Evolutionary conservation across 2,329 filamentous ascomycete species (phyloP).

Genomic region (Penicillium aurantiogriseum): DNA sequence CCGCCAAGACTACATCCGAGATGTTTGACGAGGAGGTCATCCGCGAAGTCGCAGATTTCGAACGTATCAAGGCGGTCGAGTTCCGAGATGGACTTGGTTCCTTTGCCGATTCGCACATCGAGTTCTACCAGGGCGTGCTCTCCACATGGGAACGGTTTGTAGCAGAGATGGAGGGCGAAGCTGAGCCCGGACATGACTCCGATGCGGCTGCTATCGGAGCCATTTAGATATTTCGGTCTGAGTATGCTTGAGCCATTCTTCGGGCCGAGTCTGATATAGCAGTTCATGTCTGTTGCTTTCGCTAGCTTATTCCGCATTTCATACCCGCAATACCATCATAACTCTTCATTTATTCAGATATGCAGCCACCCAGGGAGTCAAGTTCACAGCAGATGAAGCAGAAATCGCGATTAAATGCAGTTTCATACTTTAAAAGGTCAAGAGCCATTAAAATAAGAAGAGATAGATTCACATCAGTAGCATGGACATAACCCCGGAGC

Average conservation of each 20-base stretch:
- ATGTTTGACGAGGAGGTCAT: conserved; percentile 96
- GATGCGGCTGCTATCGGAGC: conserved; percentile 21
- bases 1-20: conserved; percentile 80
- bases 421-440: no score
- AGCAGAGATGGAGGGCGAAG: conserved; percentile 76
- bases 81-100: conserved; percentile 83
- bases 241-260: not conserved
- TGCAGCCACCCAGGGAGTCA: not conserved
- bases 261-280: conserved; percentile 12
- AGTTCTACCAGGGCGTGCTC: conserved; percentile 77
- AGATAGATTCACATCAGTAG: not conserved
- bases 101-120: conserved; percentile 79
- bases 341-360: not conserved
- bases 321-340: conserved; percentile 23
- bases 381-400: no score
- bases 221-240: conserved; percentile 7
- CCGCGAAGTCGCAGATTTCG: conserved; percentile 88
- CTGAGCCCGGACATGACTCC: conserved; percentile 26
- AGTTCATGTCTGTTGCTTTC: conserved; percentile 14
- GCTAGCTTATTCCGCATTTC: conserved; percentile 19
- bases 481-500: not conserved
- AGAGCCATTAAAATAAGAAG: not conserved
- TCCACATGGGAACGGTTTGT: conserved; percentile 88
- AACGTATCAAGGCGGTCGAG: conserved; percentile 91
- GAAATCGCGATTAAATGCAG: no score